phyloP scores from a whole-genome alignment of 2,329 filamentous ascomycete species.

The Myriosclerotinia scirpicola region DNA sequence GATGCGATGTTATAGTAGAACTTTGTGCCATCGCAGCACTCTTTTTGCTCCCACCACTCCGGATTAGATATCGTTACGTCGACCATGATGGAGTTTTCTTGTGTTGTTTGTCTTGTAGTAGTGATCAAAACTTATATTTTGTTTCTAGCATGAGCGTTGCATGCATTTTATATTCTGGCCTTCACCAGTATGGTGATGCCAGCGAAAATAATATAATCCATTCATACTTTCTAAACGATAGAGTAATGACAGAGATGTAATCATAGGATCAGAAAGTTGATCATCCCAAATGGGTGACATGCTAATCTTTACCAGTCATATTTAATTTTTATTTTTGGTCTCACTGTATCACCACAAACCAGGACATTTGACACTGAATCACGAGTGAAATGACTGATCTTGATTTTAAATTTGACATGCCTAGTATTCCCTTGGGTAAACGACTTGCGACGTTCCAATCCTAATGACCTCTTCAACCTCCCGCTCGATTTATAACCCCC shows the following conservation, averaged over 20 bases:
- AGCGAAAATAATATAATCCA: neutral
- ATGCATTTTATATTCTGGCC: neutral
- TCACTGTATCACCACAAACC: neutral
- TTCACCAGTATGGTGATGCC: neutral
- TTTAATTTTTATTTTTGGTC: neutral
- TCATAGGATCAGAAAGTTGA: neutral
- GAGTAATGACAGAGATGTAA: neutral
- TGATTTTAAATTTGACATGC: neutral
- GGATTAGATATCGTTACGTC: constrained; percentile 4
- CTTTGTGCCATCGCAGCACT: constrained; percentile 15
- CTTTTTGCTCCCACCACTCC: constrained; percentile 22
- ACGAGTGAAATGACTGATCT: neutral
- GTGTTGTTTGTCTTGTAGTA: neutral
- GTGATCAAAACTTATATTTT: neutral
- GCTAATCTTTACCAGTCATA: neutral
- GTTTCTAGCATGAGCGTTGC: neutral
- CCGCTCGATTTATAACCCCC: neutral
- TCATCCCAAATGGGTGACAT: neutral
- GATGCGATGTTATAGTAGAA: constrained; percentile 22
- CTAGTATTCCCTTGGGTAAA: no score
- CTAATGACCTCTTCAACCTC: neutral
- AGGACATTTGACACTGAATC: no score
- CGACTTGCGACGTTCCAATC: neutral
- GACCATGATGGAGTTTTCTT: neutral
- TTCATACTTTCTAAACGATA: neutral